A percentile compares a stretch with the other conserved stretches of the same genome.
Conservation (phyloP, 345 rosid species). For the Populus tremula region DNA sequence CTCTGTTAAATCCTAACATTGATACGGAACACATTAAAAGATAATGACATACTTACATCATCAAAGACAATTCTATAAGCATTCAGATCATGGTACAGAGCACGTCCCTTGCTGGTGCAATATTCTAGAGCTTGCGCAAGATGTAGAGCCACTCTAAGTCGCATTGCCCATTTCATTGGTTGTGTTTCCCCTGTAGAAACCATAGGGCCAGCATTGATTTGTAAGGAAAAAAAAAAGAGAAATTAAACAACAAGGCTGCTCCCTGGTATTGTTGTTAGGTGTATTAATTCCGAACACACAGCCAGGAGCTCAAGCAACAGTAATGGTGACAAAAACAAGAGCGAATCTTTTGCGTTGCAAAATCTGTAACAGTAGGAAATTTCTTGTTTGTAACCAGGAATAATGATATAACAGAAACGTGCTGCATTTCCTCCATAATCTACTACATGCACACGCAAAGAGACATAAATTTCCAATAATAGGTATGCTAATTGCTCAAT, state of each 20-base stretch:
- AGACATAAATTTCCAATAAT: not conserved
- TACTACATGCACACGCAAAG: not conserved
- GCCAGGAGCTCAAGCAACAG: not conserved
- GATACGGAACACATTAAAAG: not conserved
- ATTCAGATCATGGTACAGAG: conserved; percentile 86
- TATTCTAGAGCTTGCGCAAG: conserved; percentile 93
- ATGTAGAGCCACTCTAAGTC: conserved; percentile 87
- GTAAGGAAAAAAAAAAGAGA: not conserved
- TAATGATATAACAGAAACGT: not conserved
- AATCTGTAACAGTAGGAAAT: not conserved
- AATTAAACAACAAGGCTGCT: not conserved
- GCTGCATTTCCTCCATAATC: not conserved
- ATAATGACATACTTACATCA: conserved; percentile 49
- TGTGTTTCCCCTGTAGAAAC: conserved; percentile 73
- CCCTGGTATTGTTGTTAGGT: not conserved
- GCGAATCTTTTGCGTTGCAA: not conserved
- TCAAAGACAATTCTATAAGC: conserved; percentile 91
- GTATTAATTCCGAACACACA: not conserved
- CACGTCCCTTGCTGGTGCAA: conserved; percentile 83
- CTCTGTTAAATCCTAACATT: not conserved
- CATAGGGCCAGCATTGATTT: not conserved
- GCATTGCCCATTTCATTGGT: conserved; percentile 98
- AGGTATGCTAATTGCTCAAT: not conserved
- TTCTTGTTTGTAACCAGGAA: not conserved
- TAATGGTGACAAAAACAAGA: not conserved